Percentiles rank a stretch among this genome's conserved stretches.
These are phyloP conservation scores for Alopecurus myosuroides DNA, from an alignment of 176 grass and related monocot genomes.

Conservation along the genomic window DNA sequence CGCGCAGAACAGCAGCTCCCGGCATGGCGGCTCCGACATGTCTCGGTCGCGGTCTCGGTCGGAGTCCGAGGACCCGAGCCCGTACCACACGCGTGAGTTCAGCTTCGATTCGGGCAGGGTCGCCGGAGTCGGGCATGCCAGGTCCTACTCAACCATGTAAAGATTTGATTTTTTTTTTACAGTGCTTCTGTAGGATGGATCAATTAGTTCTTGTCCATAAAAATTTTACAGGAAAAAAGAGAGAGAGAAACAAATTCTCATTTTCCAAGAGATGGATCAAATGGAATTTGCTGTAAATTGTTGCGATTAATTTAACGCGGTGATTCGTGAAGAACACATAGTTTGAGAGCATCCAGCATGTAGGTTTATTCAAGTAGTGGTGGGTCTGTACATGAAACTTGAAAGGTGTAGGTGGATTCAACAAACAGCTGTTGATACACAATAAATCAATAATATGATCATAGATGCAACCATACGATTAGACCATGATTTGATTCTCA, in stretches of 20 bases:
- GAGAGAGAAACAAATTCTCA: neutral
- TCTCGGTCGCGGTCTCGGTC: constrained; percentile 37
- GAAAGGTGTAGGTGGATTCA: constrained; percentile 14
- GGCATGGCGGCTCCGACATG: constrained; percentile 34
- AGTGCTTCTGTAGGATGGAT: constrained; percentile 4
- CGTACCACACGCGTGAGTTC: constrained; percentile 33
- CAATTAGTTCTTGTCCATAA: constrained; percentile 45
- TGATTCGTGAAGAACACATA: neutral
- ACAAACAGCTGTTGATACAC: constrained; percentile 2
- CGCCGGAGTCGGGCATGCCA: neutral
- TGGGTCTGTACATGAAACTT: neutral
- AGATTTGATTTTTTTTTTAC: neutral
- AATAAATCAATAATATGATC: no score
- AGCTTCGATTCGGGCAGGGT: neutral
- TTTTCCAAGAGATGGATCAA: neutral
- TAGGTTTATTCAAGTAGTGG: constrained; percentile 8
- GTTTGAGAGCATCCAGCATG: constrained; percentile 23
- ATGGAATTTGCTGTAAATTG: constrained; percentile 23
- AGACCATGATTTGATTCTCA: constrained; percentile 20
- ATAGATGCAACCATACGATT: constrained; percentile 8
- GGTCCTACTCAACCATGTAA: constrained; percentile 36
- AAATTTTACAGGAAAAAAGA: neutral
- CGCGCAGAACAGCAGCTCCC: constrained; percentile 23
- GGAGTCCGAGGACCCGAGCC: constrained; percentile 44
- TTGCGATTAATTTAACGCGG: neutral